Percentiles rank a stretch among this genome's conserved stretches.
Conservation (phyloP, 2,329 filamentous ascomycete genomes). For the Epichloe sp. region DNA sequence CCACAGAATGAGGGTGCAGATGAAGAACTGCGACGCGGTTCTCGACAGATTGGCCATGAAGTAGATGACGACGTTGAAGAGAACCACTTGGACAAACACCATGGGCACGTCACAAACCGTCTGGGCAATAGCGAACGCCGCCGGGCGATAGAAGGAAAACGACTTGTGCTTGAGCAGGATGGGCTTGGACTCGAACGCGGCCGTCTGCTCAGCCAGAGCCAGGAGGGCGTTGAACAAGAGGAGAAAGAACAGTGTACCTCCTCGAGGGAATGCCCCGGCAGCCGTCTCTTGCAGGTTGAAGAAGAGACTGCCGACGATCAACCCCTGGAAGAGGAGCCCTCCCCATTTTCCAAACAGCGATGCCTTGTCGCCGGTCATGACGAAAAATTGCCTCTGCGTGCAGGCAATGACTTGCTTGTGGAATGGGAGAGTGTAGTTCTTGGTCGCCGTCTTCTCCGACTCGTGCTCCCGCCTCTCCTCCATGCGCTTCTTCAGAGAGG, state of each 20-base stretch:
- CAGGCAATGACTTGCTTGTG: constrained; percentile 56
- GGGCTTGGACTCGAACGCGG: constrained; percentile 47
- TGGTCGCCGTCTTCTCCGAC: constrained; percentile 53
- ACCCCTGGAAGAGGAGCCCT: constrained; percentile 58
- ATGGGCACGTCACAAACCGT: constrained; percentile 45
- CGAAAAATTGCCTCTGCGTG: constrained; percentile 65
- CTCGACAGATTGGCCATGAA: constrained; percentile 63
- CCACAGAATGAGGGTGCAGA: constrained; percentile 49
- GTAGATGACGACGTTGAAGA: constrained; percentile 62
- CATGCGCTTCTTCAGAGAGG: constrained; percentile 40
- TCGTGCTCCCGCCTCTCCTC: constrained; percentile 41
- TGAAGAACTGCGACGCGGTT: constrained; percentile 54
- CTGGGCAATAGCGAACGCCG: constrained; percentile 42
- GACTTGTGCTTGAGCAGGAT: constrained; percentile 59
- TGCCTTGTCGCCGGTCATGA: constrained; percentile 61
- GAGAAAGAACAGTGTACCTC: constrained; percentile 36
- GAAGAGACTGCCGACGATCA: constrained; percentile 72
- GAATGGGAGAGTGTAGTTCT: constrained; percentile 66
- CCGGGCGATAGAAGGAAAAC: constrained; percentile 53
- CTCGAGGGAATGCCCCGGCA: constrained; percentile 46
- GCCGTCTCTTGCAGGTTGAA: constrained; percentile 51
- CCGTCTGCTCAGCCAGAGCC: constrained; percentile 61
- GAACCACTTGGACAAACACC: constrained; percentile 49
- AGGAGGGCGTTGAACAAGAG: constrained; percentile 48
- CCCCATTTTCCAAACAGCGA: constrained; percentile 70